Base-by-base conservation (phyloP, 495 filamentous ascomycete genomes). In the Aspergillus leporis region DNA sequence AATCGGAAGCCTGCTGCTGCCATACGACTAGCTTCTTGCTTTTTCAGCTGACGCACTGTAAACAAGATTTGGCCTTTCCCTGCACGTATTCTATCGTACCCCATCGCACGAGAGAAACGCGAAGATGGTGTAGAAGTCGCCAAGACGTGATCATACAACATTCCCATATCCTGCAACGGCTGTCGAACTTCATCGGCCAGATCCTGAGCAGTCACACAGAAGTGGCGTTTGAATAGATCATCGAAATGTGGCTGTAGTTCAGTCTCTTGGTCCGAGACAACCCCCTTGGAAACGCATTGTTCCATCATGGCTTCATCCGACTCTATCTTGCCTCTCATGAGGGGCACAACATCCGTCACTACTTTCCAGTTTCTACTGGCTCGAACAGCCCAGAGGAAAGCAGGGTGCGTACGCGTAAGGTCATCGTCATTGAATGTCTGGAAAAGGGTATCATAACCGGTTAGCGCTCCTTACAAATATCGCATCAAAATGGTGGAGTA, bases 381-480 rank as follows among this genome's bases (percentile, higher is more conserved):
- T 55, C 89, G 83, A 67, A 90, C 95, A 48, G 92, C 83, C 92
- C 92, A 96, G 30, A 92, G 85, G 69, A 94, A 97, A 12, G 91
- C 85, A 3, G 89, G 85, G 66, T 96, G 91, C 14, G 82, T 82
- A 41, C 87, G 85, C 34, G 85, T 85, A 63, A 97, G 91, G 30
- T 85, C 81, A 51, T 96, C 91, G 53, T 90, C 83, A 60, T 73
- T 74, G 59, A 89, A 87, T 3, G 84, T 86, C 82, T 87, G 13
- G 10, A 55, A 8, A 46, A 4, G 18, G 31, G 64, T 51, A 53
- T 19, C 0, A 46, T 16, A 9, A 34, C 46, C 3, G 48, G 5
- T 49, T 49, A 32, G 52, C 10, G 31, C 23, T 25, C 19, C 32
- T 18, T 16, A 40, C n/a, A 14, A 36, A 12, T 10, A 36, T 36